Conservation (phyloP, 2,329 filamentous ascomycete species). For the Grosmannia serpens region DNA sequence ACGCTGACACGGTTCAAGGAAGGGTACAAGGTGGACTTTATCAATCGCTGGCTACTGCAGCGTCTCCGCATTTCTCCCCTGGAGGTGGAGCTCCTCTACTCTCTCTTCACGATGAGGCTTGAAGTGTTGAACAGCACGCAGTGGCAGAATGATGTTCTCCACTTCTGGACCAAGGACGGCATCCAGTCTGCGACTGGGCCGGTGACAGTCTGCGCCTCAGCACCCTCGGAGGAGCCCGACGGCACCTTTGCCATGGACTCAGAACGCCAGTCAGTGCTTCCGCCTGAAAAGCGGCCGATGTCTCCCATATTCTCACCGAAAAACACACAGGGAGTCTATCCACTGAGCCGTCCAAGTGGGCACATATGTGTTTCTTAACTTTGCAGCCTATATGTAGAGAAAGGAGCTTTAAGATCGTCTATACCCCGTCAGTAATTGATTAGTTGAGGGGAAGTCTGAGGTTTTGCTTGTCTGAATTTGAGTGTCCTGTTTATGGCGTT, state of each 20-base stretch:
- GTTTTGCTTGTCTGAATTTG: too few relatives aligned
- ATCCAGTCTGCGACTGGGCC: too few relatives aligned
- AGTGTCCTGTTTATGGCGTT: too few relatives aligned
- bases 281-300: too few relatives aligned
- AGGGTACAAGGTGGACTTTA: conserved; percentile 31
- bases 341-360: too few relatives aligned
- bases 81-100: conserved; percentile 31
- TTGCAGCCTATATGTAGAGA: too few relatives aligned
- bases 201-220: background rate
- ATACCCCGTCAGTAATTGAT: too few relatives aligned
- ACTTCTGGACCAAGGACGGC: conserved; percentile 27
- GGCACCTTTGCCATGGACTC: background rate
- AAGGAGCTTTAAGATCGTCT: too few relatives aligned
- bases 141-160: conserved; percentile 32
- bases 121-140: conserved; percentile 21
- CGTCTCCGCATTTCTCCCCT: conserved; percentile 34
- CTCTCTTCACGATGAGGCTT: conserved; percentile 20
- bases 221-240: background rate
- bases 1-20: conserved; percentile 25
- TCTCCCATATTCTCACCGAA: too few relatives aligned
- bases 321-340: too few relatives aligned
- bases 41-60: conserved; percentile 43
- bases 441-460: too few relatives aligned
- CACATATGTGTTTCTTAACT: too few relatives aligned
- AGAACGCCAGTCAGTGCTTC: background rate